Percentiles rank a stretch among this genome's conserved stretches.
Conservation (phyloP, 768 basidiomycete species). For the Termitomyces sp. region DNA sequence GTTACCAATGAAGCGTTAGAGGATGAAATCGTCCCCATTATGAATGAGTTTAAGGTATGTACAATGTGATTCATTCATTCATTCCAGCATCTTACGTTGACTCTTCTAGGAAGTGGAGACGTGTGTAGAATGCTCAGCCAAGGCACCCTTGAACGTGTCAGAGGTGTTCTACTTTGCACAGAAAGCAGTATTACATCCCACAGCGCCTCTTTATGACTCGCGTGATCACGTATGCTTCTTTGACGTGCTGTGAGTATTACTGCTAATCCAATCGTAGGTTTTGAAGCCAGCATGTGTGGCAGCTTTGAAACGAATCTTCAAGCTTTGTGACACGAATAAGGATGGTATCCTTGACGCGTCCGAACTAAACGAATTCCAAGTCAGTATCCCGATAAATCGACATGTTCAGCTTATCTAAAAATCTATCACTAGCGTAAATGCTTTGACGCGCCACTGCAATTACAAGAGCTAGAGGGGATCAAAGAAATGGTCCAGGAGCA, state of each 20-base stretch:
- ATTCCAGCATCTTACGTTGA: conserved; percentile 6
- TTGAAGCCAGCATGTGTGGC: conserved; percentile 89
- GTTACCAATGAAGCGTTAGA: conserved; percentile 93
- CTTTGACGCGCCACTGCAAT: conserved; percentile 88
- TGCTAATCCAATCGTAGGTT: conserved; percentile 40
- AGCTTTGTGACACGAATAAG: conserved; percentile 91
- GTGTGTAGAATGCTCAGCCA: conserved; percentile 95
- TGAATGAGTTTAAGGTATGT: conserved; percentile 95
- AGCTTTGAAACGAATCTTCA: conserved; percentile 91
- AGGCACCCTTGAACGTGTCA: conserved; percentile 84
- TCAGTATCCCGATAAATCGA: conserved; percentile 25
- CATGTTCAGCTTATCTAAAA: conserved; percentile 1
- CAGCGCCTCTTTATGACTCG: conserved; percentile 95
- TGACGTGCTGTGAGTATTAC: neutral
- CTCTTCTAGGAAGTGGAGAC: conserved; percentile 90
- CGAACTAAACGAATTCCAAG: conserved; percentile 97
- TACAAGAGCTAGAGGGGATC: conserved; percentile 95
- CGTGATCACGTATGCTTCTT: conserved; percentile 72
- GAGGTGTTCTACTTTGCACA: conserved; percentile 99
- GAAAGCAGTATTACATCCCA: conserved; percentile 95
- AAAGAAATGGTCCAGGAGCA: conserved; percentile 84
- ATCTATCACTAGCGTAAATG: conserved; percentile 70
- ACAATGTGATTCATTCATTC: neutral
- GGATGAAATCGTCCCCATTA: conserved; percentile 93
- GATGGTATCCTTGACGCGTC: conserved; percentile 86